Evolutionary conservation across 140 eudicot species (phyloP).

Genomic region (Anethum foeniculum): DNA sequence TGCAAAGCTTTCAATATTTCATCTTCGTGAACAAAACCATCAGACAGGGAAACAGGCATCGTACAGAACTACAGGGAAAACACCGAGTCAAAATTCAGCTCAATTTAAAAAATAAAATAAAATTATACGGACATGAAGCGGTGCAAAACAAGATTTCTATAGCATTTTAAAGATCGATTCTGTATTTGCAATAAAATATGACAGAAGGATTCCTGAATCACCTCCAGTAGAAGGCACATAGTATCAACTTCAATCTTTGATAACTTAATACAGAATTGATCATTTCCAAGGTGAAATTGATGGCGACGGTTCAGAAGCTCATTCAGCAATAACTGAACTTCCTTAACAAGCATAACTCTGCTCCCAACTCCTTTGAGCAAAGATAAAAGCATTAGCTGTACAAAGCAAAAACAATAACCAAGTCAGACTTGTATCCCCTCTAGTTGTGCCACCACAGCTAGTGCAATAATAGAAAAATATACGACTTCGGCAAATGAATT

Average conservation of each 20-base stretch:
- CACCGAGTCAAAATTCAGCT: not conserved
- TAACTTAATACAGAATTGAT: constrained; percentile 27
- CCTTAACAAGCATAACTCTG: constrained; percentile 44
- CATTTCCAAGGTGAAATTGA: constrained; percentile 24
- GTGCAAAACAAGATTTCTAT: not conserved
- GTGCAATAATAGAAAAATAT: not conserved
- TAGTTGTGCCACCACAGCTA: not conserved
- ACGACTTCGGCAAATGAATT: not conserved
- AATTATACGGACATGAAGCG: not conserved
- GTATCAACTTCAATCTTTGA: constrained; percentile 52
- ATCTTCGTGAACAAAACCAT: constrained; percentile 30
- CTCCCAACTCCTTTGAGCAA: constrained; percentile 74
- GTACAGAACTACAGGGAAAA: constrained; percentile 40
- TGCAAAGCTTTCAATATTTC: constrained; percentile 54
- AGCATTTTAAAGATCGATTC: not conserved
- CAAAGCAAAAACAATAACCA: not conserved
- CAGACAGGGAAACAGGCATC: constrained; percentile 34
- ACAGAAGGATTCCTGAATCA: constrained; percentile 7
- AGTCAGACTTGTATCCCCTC: not conserved
- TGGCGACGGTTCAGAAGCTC: constrained; percentile 52
- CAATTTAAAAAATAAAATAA: not conserved
- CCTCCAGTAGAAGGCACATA: constrained; percentile 79
- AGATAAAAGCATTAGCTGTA: constrained; percentile 59
- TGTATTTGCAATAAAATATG: not conserved
- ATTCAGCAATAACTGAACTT: constrained; percentile 38